Percentiles rank a stretch among this genome's conserved stretches.
phyloP scores from a whole-genome alignment of 1,284 basidiomycete genomes.

The Anthracocystis setariae region DNA sequence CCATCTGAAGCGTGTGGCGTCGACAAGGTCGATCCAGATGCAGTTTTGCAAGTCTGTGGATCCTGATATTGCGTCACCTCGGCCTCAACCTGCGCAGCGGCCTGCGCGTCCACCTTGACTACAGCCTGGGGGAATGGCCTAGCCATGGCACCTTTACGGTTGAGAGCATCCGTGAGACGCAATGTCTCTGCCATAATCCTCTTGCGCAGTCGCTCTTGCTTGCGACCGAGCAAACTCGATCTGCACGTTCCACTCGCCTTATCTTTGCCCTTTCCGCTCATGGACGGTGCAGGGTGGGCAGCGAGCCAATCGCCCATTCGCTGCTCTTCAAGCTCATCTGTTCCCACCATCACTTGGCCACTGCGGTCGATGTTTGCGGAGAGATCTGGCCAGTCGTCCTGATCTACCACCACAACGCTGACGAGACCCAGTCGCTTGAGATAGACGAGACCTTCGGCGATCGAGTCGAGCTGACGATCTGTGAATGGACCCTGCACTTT shows the following conservation, averaged over 20 bases:
- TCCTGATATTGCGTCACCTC: slow-evolving; percentile 26
- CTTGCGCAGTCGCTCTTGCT: slow-evolving; percentile 70
- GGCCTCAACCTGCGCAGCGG: slow-evolving; percentile 32
- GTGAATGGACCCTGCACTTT: slow-evolving; percentile 97
- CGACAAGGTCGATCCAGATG: slow-evolving; percentile 10
- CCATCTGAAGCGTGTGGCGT: slow-evolving; percentile 31
- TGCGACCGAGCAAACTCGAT: slow-evolving; percentile 25
- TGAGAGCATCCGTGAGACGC: slow-evolving; percentile 80
- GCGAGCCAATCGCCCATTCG: slow-evolving; percentile 57
- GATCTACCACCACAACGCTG: slow-evolving; percentile 92
- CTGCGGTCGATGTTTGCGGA: slow-evolving; percentile 42
- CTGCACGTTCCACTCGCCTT: slow-evolving; percentile 9
- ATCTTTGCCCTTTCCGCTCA: slow-evolving; percentile 26
- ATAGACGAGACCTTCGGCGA: slow-evolving; percentile 91
- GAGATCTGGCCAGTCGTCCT: slow-evolving; percentile 76
- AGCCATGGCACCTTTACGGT: slow-evolving; percentile 83
- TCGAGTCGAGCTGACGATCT: slow-evolving; percentile 92
- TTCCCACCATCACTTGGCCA: slow-evolving; percentile 37
- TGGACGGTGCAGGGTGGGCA: slow-evolving; percentile 26
- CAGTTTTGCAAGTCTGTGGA: slow-evolving; percentile 9
- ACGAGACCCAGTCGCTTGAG: slow-evolving; percentile 94
- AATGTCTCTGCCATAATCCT: slow-evolving; percentile 76
- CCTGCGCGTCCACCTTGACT: slow-evolving; percentile 51
- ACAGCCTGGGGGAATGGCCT: slow-evolving; percentile 75
- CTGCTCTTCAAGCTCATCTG: slow-evolving; percentile 47